Base-by-base conservation (phyloP, 768 basidiomycete species). In the Russula earlei region DNA sequence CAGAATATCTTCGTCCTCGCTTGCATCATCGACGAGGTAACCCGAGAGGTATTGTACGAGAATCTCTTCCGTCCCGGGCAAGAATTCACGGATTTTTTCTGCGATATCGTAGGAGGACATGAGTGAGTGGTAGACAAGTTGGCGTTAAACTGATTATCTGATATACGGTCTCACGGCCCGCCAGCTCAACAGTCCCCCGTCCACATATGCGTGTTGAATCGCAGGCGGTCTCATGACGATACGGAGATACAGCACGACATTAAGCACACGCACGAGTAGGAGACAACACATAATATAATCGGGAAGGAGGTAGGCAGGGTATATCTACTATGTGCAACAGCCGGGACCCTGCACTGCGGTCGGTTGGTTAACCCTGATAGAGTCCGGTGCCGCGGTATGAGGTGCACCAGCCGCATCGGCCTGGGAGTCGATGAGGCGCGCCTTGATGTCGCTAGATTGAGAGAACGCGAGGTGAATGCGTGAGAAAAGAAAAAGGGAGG, bases 381-480 rank as follows among this genome's bases (percentile, higher is more conserved):
- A 78, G 34, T 81, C 83, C 38, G 80, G 77, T 15, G 72, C 64
- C n/a, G 72, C 15, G 19, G 40, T 25, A 27, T 55, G 64, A 1
- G 68, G 27, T 14, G 77, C 67, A 38, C 72, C 74, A 20, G 72
- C 70, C 22, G 75, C 74, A 45, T 88, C 87, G 22, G 80, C 84
- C 71, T 91, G 87, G 12, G 93, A 91, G 71, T 98, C 96, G 67
- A 98, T 97, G 62, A 98, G 77, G 45, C 96, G 90, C 48, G 90
- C 80, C 77, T 98, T 99, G 79, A 98, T 97, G 68, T 96, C 95
- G 68, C 95, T 94, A 67, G 36, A 48, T 31, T 17, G 15, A 14
- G 25, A 14, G 24, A 20, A 20, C 14, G 20, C 20, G 29, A 4
- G 5, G 27, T 36, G 15, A 33, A 46, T 27, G 31, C 25, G 38